Evolutionary conservation across 2,329 filamentous ascomycete species (phyloP).

Genomic region (Phoma sp.): DNA sequence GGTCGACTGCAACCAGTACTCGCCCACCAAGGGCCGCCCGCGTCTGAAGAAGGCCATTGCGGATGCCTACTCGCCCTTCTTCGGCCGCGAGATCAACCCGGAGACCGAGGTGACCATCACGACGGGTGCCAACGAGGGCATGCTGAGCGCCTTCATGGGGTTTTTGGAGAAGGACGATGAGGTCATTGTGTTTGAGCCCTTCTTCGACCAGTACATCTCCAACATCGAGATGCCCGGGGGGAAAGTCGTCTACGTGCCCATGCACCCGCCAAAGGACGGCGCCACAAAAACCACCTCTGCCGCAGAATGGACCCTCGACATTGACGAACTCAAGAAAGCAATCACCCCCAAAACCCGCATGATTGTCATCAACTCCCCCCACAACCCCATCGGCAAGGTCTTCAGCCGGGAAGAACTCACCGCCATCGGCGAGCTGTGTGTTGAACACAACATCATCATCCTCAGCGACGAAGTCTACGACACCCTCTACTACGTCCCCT

Average conservation of each 20-base stretch:
- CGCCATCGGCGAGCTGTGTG: constrained; percentile 84
- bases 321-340: constrained; percentile 79
- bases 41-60: constrained; percentile 92
- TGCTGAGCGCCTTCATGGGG: constrained; percentile 97
- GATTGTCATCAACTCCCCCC: constrained; percentile 88
- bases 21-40: constrained; percentile 90
- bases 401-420: constrained; percentile 84
- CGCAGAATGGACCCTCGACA: constrained; percentile 86
- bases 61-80: constrained; percentile 88
- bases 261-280: constrained; percentile 86
- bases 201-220: constrained; percentile 98
- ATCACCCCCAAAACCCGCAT: constrained; percentile 92
- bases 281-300: constrained; percentile 82
- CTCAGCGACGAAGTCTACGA: constrained; percentile 81
- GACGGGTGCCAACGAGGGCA: constrained; percentile 87
- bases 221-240: constrained; percentile 99
- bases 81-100: constrained; percentile 81
- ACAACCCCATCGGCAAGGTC: constrained; percentile 97
- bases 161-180: constrained; percentile 95
- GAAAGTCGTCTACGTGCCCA: constrained; percentile 92
- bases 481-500: constrained; percentile 91
- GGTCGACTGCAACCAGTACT: constrained; percentile 99
- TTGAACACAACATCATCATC: constrained; percentile 93
- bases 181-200: constrained; percentile 97
- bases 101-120: constrained; percentile 95